Percentiles rank a stretch among this genome's conserved stretches.
Evolutionary conservation across 371 early-diverging fungal genomes (phyloP).

Genomic region (Apophysomyces ossiformis): DNA sequence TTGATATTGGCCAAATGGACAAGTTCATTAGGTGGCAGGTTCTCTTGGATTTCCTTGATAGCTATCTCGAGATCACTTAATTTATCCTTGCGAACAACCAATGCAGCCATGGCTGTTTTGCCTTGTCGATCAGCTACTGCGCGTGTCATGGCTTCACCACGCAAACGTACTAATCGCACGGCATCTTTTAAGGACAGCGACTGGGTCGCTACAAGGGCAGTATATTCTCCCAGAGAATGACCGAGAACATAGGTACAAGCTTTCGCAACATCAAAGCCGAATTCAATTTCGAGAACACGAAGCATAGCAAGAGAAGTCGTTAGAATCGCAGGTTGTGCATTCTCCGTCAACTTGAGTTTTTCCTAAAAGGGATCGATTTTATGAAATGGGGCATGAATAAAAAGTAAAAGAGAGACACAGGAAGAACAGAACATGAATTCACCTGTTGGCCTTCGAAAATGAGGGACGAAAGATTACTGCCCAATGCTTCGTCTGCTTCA

Average conservation of each 20-base stretch:
- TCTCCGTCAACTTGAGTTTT: slow-evolving; percentile 80
- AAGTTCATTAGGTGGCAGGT: slow-evolving; percentile 70
- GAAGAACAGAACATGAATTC: not conserved
- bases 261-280: slow-evolving; percentile 76
- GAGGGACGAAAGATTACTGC: slow-evolving; percentile 65
- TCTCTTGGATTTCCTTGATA: slow-evolving; percentile 64
- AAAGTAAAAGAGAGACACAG: not conserved
- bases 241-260: slow-evolving; percentile 83
- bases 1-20: slow-evolving; percentile 91
- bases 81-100: slow-evolving; percentile 77
- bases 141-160: slow-evolving; percentile 90
- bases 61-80: slow-evolving; percentile 73
- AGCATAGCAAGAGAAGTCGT: slow-evolving; percentile 89
- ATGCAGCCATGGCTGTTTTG: slow-evolving; percentile 87
- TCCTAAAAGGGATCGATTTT: slow-evolving; percentile 33
- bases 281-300: slow-evolving; percentile 84
- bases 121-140: slow-evolving; percentile 67
- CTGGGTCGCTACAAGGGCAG: slow-evolving; percentile 83
- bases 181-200: slow-evolving; percentile 81
- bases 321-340: slow-evolving; percentile 96
- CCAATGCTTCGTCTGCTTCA: slow-evolving; percentile 87
- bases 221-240: slow-evolving; percentile 96
- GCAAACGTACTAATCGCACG: slow-evolving; percentile 78
- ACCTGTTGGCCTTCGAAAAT: slow-evolving; percentile 89
- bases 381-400: not conserved